phyloP scores from a whole-genome alignment of 2,329 filamentous ascomycete genomes.

The Dactylellina cionopaga region DNA sequence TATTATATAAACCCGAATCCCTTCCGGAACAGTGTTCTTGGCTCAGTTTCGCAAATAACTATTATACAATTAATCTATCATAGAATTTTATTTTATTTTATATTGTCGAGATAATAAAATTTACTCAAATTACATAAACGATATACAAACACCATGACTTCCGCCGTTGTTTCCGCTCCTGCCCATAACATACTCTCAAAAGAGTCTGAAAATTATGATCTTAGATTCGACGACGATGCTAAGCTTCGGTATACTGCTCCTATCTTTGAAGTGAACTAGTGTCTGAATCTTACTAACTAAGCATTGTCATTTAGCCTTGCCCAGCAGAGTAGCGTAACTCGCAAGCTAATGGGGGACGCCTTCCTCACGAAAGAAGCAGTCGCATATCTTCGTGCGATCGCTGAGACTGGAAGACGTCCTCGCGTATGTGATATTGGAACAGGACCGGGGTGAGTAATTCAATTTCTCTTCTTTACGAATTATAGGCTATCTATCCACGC shows the following conservation, averaged over 20 bases:
- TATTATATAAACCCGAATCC: too few species aligned
- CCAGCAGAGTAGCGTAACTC: slow-evolving; percentile 20
- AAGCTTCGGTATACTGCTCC: slow-evolving; percentile 1
- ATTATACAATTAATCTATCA: too few species aligned
- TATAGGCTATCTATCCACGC: not conserved
- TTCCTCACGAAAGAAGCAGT: slow-evolving; percentile 3
- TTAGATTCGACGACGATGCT: slow-evolving; percentile 25
- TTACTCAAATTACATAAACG: too few species aligned
- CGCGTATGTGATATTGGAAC: slow-evolving; percentile 29
- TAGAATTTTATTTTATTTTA: too few species aligned
- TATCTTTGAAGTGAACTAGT: not conserved
- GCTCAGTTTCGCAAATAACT: too few species aligned
- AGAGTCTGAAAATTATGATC: slow-evolving; percentile 12
- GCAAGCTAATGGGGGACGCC: slow-evolving; percentile 18
- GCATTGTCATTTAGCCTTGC: not conserved
- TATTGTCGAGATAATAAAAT: too few species aligned
- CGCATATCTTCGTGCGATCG: slow-evolving; percentile 4
- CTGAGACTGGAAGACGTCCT: slow-evolving; percentile 3
- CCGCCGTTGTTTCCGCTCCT: not conserved
- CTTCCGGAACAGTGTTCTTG: too few species aligned
- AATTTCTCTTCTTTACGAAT: not conserved
- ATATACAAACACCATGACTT: too few species aligned
- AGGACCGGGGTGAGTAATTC: slow-evolving; percentile 2
- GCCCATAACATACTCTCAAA: not conserved
- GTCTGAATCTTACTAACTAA: not conserved